Evolutionary conservation across 257 asterid genomes (phyloP).

Genomic region (Paulownia fortunei): DNA sequence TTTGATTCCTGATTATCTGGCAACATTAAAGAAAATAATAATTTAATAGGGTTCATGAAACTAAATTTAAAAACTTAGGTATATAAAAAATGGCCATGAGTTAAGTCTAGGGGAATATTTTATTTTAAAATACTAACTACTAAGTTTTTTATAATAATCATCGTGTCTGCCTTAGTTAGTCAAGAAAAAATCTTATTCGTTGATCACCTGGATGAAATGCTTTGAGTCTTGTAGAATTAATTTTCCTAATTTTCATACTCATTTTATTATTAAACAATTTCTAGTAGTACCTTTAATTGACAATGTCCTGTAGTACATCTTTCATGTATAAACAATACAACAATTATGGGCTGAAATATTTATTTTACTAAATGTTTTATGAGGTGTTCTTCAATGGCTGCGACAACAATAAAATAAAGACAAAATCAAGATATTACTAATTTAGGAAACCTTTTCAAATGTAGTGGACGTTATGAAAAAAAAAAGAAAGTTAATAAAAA

Average conservation of each 20-base stretch:
- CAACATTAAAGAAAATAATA: not conserved
- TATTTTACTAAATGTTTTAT: too few species aligned
- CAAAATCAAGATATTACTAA: too few species aligned
- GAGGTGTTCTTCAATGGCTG: too few species aligned
- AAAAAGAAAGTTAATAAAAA: too few species aligned
- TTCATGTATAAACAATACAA: too few species aligned
- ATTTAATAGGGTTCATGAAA: not conserved
- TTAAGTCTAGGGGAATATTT: not conserved
- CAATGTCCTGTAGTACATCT: too few species aligned
- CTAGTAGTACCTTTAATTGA: too few species aligned
- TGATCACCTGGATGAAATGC: not conserved
- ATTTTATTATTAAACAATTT: too few species aligned
- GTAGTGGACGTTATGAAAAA: too few species aligned
- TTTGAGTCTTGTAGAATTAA: not conserved
- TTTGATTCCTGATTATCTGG: conserved; percentile 7
- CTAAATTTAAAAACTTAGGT: not conserved
- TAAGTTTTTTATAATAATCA: not conserved
- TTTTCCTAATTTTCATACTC: not conserved
- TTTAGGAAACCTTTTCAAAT: too few species aligned
- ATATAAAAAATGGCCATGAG: not conserved
- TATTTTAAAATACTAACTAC: not conserved
- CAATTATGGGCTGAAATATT: too few species aligned
- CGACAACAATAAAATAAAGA: not conserved
- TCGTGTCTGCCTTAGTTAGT: not conserved
- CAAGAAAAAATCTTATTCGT: not conserved